Evolutionary conservation across 108 stramenopile genomes (phyloP).

Genomic region (Pseudonitzschia delicatissima): DNA sequence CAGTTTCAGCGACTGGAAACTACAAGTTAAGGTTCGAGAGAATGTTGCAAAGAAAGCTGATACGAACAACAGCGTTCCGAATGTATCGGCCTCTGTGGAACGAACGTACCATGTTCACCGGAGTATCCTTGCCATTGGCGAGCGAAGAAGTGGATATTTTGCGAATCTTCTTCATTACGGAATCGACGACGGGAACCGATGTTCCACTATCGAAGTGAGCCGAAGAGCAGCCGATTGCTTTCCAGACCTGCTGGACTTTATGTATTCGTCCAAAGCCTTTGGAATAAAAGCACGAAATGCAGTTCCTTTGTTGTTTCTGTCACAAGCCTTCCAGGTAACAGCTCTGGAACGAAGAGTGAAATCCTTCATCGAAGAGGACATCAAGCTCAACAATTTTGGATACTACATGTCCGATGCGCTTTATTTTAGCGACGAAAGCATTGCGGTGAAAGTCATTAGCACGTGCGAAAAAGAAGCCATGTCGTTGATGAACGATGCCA

Average conservation of each 20-base stretch:
- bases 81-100: too few species aligned
- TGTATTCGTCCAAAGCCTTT: slow-evolving; percentile 18
- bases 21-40: neutral
- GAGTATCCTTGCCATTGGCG: slow-evolving; percentile 31
- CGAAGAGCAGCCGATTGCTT: slow-evolving; percentile 30
- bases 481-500: neutral
- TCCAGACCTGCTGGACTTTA: slow-evolving; percentile 35
- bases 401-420: slow-evolving; percentile 13
- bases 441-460: neutral
- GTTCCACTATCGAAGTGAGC: slow-evolving; percentile 22
- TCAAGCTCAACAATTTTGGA: slow-evolving; percentile 8
- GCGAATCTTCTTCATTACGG: slow-evolving; percentile 31
- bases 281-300: slow-evolving; percentile 3
- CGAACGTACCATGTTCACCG: slow-evolving; percentile 37
- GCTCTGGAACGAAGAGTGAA: slow-evolving; percentile 1
- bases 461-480: slow-evolving; percentile 3
- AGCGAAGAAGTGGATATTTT: slow-evolving; percentile 39
- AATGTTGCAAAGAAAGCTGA: neutral
- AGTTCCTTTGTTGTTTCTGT: slow-evolving; percentile 2
- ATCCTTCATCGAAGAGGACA: slow-evolving; percentile 4
- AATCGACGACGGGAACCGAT: slow-evolving; percentile 5
- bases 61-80: neutral
- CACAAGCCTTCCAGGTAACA: slow-evolving; percentile 6
- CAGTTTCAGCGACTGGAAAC: slow-evolving; percentile 19
- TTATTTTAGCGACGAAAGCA: slow-evolving; percentile 7